phyloP scores from a whole-genome alignment of 2,329 filamentous ascomycete genomes.

The Calycina herbarum region DNA sequence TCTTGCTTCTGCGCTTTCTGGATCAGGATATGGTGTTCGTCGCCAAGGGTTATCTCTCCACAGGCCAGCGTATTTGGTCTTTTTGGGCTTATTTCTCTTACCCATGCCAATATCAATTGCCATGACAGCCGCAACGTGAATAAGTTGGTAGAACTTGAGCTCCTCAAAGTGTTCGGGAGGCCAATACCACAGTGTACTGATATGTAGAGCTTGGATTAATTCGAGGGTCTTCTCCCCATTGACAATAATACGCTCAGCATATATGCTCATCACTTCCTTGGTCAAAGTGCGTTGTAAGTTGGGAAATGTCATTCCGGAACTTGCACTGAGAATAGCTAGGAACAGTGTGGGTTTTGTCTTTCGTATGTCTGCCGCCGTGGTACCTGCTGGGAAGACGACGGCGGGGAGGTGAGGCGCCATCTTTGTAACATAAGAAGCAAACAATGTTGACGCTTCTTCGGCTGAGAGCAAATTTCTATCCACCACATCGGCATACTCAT shows the following conservation, averaged over 20 bases:
- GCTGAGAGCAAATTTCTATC: constrained; percentile 60
- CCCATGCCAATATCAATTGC: constrained; percentile 41
- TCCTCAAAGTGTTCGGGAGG: constrained; percentile 48
- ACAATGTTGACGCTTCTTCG: constrained; percentile 55
- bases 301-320: constrained; percentile 55
- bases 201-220: constrained; percentile 49
- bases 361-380: constrained; percentile 56
- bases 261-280: constrained; percentile 48
- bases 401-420: constrained; percentile 64
- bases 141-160: constrained; percentile 52
- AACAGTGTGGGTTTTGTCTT: constrained; percentile 65
- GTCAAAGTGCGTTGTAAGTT: constrained; percentile 45
- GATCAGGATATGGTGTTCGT: constrained; percentile 39
- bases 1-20: constrained; percentile 38
- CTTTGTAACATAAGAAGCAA: constrained; percentile 57
- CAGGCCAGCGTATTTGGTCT: constrained; percentile 43
- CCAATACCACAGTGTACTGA: constrained; percentile 51
- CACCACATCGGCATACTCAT: constrained; percentile 45
- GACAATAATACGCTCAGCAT: constrained; percentile 49
- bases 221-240: constrained; percentile 52
- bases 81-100: constrained; percentile 34
- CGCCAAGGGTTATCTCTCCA: constrained; percentile 45
- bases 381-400: constrained; percentile 57
- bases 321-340: constrained; percentile 64
- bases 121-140: constrained; percentile 53